A percentile compares a stretch with the other conserved stretches of the same genome.
Evolutionary conservation across 2,329 filamentous ascomycete genomes (phyloP).

Genomic region (Biscogniauxia mediterranea): DNA sequence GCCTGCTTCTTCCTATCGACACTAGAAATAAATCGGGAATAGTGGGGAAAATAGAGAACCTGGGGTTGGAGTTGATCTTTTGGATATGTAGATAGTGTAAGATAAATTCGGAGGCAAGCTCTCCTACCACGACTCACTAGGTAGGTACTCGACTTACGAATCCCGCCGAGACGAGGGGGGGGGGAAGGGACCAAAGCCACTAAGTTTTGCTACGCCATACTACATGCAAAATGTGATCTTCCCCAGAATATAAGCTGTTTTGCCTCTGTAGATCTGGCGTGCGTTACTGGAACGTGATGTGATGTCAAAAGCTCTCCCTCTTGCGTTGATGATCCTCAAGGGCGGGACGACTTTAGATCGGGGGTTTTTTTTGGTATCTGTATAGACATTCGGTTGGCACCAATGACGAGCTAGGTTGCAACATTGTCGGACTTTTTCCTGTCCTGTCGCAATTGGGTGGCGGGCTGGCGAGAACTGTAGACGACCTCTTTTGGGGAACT

Average conservation of each 20-base stretch:
- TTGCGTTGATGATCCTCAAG: neutral
- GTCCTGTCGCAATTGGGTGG: neutral
- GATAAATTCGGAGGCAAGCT: constrained; percentile 3
- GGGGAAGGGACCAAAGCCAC: neutral
- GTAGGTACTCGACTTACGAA: neutral
- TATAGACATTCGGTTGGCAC: neutral
- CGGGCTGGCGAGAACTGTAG: neutral
- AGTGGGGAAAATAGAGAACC: constrained; percentile 5
- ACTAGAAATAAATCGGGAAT: constrained; percentile 3
- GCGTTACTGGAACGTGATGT: neutral
- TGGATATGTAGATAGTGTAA: no score
- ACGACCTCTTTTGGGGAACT: constrained; percentile 22
- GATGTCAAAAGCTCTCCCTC: neutral
- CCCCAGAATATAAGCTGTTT: neutral
- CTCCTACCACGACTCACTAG: neutral
- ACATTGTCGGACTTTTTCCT: neutral
- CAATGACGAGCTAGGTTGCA: neutral
- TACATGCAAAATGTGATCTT: neutral
- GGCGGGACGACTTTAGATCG: neutral
- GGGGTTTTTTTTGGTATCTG: neutral
- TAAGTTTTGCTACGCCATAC: neutral
- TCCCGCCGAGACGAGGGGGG: no score
- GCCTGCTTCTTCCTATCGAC: neutral
- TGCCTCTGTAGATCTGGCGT: neutral
- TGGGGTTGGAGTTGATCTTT: neutral